A percentile compares a stretch with the other conserved stretches of the same genome.
Conservation (phyloP, 2,329 filamentous ascomycete species). For the Paecilomyces sp. region DNA sequence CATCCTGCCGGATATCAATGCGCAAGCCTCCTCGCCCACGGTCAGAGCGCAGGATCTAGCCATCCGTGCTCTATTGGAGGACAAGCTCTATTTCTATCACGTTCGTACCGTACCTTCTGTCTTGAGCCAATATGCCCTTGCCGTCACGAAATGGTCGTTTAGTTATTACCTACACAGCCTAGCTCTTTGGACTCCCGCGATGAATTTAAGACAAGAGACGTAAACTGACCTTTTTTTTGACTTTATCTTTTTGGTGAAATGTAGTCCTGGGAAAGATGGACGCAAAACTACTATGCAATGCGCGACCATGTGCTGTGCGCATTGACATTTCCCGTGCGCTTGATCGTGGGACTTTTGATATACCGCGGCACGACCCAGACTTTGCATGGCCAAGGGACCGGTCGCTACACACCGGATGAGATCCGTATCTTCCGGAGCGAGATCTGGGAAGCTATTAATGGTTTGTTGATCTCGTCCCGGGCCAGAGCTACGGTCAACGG, state of each 20-base stretch:
- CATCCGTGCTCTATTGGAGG: slow-evolving; percentile 50
- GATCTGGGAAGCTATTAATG: slow-evolving; percentile 49
- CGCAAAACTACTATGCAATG: slow-evolving; percentile 54
- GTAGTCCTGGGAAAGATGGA: slow-evolving; percentile 49
- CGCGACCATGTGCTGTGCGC: slow-evolving; percentile 43
- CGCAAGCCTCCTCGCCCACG: slow-evolving; percentile 23
- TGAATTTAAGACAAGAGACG: neutral
- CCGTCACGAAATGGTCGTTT: neutral
- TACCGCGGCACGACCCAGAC: slow-evolving; percentile 38
- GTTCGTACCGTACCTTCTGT: slow-evolving; percentile 22
- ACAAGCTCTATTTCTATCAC: slow-evolving; percentile 53
- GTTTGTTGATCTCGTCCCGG: slow-evolving; percentile 32
- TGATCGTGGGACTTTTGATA: slow-evolving; percentile 45
- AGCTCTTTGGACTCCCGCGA: neutral
- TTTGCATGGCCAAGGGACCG: slow-evolving; percentile 52
- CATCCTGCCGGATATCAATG: slow-evolving; percentile 45
- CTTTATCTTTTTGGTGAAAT: neutral
- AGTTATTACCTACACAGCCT: neutral
- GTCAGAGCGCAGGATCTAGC: slow-evolving; percentile 45
- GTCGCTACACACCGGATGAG: slow-evolving; percentile 46
- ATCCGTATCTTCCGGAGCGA: slow-evolving; percentile 39
- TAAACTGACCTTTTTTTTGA: neutral
- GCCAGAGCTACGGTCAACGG: slow-evolving; percentile 15
- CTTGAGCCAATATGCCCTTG: neutral
- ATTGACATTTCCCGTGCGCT: slow-evolving; percentile 46